These are phyloP conservation scores for Penicillium dipodomyicola DNA, from an alignment of 495 filamentous ascomycete genomes.

Conservation along the genomic window DNA sequence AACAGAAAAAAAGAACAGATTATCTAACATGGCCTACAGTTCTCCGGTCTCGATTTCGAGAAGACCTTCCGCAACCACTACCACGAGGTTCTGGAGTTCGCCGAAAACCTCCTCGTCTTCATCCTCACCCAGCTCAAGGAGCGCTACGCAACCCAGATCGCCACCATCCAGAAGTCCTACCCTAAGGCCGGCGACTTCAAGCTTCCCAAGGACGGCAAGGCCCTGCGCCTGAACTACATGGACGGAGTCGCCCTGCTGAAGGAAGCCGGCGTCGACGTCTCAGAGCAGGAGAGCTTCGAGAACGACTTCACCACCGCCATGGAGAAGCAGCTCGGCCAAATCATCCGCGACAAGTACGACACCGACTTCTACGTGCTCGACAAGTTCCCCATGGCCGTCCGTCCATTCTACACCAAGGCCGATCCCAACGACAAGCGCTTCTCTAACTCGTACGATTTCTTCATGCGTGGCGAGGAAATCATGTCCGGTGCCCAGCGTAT, in stretches of 20 bases:
- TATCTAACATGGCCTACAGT: slow-evolving; percentile 40
- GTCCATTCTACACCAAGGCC: slow-evolving; percentile 89
- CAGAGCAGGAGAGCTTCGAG: slow-evolving; percentile 75
- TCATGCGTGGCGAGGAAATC: slow-evolving; percentile 91
- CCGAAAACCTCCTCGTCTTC: slow-evolving; percentile 81
- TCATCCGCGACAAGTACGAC: slow-evolving; percentile 77
- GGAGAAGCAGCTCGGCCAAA: slow-evolving; percentile 85
- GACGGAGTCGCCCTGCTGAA: slow-evolving; percentile 81
- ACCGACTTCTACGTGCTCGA: slow-evolving; percentile 93
- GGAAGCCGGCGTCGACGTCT: slow-evolving; percentile 71
- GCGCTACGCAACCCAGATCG: slow-evolving; percentile 64
- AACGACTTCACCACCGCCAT: slow-evolving; percentile 67
- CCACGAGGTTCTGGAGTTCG: slow-evolving; percentile 75
- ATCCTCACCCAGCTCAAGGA: slow-evolving; percentile 78
- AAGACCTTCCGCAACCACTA: slow-evolving; percentile 92
- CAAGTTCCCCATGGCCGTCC: slow-evolving; percentile 81
- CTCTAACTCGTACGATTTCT: slow-evolving; percentile 88
- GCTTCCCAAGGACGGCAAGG: slow-evolving; percentile 65
- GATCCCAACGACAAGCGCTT: slow-evolving; percentile 63
- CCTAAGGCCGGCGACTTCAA: slow-evolving; percentile 57
- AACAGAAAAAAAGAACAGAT: slow-evolving; percentile 55
- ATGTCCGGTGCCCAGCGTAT: slow-evolving; percentile 86
- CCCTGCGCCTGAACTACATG: slow-evolving; percentile 77
- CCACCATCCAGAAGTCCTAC: slow-evolving; percentile 60
- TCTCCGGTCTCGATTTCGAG: slow-evolving; percentile 95